These are phyloP conservation scores for Hortiboletus campestris DNA, from an alignment of 768 basidiomycete genomes.

Conservation along the genomic window DNA sequence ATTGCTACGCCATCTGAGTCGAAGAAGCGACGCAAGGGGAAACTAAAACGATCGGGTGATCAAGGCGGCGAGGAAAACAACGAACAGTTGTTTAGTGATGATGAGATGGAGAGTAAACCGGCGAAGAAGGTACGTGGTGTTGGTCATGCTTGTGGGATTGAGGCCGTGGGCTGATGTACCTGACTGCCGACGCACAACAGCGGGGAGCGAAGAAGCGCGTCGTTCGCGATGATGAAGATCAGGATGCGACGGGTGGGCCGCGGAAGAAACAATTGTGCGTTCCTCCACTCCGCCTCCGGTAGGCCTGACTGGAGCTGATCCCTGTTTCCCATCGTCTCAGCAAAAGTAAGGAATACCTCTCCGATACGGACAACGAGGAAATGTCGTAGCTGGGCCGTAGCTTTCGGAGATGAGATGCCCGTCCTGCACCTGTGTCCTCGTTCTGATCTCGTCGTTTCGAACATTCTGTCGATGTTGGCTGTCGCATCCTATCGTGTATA, in stretches of 20 bases:
- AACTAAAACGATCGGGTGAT: conserved; percentile 54
- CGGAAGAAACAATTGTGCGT: conserved; percentile 78
- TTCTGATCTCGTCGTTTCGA: not conserved
- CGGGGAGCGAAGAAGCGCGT: conserved; percentile 67
- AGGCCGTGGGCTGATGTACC: not conserved
- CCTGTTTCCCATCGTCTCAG: conserved; percentile 37
- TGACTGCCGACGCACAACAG: conserved; percentile 24
- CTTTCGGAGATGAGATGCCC: not conserved
- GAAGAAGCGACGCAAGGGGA: conserved; percentile 79
- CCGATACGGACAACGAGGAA: conserved; percentile 80
- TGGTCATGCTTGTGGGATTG: not conserved
- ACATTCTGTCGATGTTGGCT: not conserved
- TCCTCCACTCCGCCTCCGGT: not conserved
- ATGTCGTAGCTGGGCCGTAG: conserved; percentile 48
- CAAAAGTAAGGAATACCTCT: conserved; percentile 86
- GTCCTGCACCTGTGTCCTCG: not conserved
- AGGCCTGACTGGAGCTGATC: not conserved
- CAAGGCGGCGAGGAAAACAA: conserved; percentile 61
- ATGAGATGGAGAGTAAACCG: conserved; percentile 57
- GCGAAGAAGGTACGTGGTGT: conserved; percentile 58
- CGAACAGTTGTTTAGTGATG: conserved; percentile 67
- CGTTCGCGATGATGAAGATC: conserved; percentile 76
- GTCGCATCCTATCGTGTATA: not conserved
- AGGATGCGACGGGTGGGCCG: conserved; percentile 58
- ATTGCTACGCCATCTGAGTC: conserved; percentile 39